These are phyloP conservation scores for Aspergillus coremiiformis DNA, from an alignment of 495 filamentous ascomycete genomes.

Conservation along the genomic window DNA sequence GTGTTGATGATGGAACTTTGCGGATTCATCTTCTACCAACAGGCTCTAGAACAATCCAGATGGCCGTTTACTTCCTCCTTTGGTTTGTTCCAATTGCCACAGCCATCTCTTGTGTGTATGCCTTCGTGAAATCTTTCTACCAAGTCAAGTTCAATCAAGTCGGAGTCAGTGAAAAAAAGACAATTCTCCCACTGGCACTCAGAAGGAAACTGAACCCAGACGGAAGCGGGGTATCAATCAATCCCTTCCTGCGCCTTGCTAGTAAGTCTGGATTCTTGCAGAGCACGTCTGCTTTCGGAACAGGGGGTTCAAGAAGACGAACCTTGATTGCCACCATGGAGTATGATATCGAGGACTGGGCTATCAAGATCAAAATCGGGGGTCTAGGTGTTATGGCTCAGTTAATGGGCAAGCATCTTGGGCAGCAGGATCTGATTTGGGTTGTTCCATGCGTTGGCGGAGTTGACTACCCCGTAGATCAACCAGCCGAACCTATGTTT, in stretches of 20 bases:
- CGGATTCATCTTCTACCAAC: constrained; percentile 46
- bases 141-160: constrained; percentile 64
- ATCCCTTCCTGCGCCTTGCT: constrained; percentile 26
- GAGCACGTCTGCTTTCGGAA: constrained; percentile 39
- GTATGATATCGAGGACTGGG: constrained; percentile 67
- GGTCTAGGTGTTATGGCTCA: constrained; percentile 65
- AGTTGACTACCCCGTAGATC: constrained; percentile 56
- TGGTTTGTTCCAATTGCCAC: constrained; percentile 47
- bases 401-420: constrained; percentile 62
- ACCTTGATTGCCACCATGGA: constrained; percentile 66
- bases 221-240: constrained; percentile 20
- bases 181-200: constrained; percentile 32
- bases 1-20: constrained; percentile 49
- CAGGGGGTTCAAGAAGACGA: constrained; percentile 36
- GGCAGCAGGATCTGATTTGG: constrained; percentile 64
- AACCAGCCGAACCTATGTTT: constrained; percentile 53
- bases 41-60: constrained; percentile 50
- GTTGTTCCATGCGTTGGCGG: constrained; percentile 70
- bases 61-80: constrained; percentile 52
- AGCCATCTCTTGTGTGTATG: constrained; percentile 44
- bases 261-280: constrained; percentile 41
- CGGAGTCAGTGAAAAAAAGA: constrained; percentile 48
- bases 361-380: constrained; percentile 67
- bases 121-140: constrained; percentile 62
- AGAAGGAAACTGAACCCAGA: constrained; percentile 20